These are phyloP conservation scores for Boletus sp. DNA, from an alignment of 1,284 basidiomycete species.

Conservation along the genomic window DNA sequence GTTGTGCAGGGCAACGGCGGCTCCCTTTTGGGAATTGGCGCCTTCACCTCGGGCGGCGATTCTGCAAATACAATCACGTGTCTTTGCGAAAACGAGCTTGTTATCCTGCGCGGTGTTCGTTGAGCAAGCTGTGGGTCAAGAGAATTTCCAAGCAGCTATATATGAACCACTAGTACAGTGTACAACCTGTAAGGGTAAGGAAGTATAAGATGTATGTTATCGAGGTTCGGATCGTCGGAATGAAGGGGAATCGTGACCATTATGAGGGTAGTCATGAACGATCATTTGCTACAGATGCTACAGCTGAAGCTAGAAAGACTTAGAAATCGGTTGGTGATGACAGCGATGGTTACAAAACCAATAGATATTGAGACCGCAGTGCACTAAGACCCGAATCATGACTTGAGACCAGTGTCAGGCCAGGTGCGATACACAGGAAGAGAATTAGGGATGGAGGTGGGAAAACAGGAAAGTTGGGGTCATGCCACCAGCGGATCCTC, in stretches of 20 bases:
- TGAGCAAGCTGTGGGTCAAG: slow-evolving; percentile 22
- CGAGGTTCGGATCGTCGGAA: slow-evolving; percentile 24
- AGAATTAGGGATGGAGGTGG: slow-evolving; percentile 8
- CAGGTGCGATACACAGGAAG: slow-evolving; percentile 9
- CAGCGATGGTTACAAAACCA: slow-evolving; percentile 26
- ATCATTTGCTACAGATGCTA: slow-evolving; percentile 35
- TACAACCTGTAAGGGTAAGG: slow-evolving; percentile 35
- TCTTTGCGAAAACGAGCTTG: slow-evolving; percentile 74
- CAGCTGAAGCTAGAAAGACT: slow-evolving; percentile 26
- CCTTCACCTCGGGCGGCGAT: slow-evolving; percentile 34
- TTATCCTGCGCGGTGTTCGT: slow-evolving; percentile 53
- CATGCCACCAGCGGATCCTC: slow-evolving; percentile 62
- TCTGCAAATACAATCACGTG: slow-evolving; percentile 52
- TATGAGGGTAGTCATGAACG: slow-evolving; percentile 37
- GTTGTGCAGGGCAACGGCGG: slow-evolving; percentile 67
- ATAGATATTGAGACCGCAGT: slow-evolving; percentile 31
- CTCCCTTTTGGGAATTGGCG: slow-evolving; percentile 74
- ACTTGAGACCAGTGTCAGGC: slow-evolving; percentile 13
- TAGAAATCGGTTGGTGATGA: slow-evolving; percentile 27
- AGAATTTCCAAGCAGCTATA: slow-evolving; percentile 22
- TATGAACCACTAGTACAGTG: slow-evolving; percentile 33
- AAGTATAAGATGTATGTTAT: slow-evolving; percentile 40
- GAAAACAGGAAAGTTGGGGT: slow-evolving; percentile 7
- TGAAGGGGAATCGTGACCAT: slow-evolving; percentile 33
- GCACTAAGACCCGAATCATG: slow-evolving; percentile 20